Base-by-base conservation (phyloP, 345 rosid genomes). In the Atalantia buxifolia region DNA sequence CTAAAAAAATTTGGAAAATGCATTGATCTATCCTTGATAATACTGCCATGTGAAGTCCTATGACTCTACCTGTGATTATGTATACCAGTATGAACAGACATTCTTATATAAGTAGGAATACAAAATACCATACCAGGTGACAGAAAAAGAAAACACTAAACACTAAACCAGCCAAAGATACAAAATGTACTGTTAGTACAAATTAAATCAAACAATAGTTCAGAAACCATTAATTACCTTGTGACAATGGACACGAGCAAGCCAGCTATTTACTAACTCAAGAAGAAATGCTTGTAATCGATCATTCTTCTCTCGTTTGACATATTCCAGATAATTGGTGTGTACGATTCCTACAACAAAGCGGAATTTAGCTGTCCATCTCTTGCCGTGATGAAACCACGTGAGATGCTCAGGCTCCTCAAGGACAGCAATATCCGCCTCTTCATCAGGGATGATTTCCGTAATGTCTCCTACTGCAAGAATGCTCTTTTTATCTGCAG, bases 401-500 rank as follows among this genome's bases (percentile, higher is more conserved):
- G 99, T 96, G 50, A 96, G 97, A 86, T 96, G 98, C 83, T 96
- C 98, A 14, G 98, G 99, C 86, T 94, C 99, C 83, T 96, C 98
- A n/a, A 96, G 97, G 83, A 96, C 94, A 61, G 97, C 95, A 80
- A 96, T 69, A 78, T 94, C 97, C 3, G 95, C 98, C 76, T 89
- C 97, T 76, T 91, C 95, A 82, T 91, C 94, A 25, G 93, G 84
- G 73, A 94, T 91, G 71, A 84, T 74, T 71, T 90, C 91, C 0
- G 97, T 85, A 62, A 94, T 96, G 82, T 94, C 99, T 57, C 98
- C 99, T 6, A 87, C 97, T 59, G 95, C 86, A 79, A 96, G 91
- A 78, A 96, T 96, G 87, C 98, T 94, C 84, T 97, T 84, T 81
- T 90, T 92, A 79, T 94, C 99, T 57, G 82, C 81, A 36, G 97